Base-by-base conservation (phyloP, 23 red algal species). In the Gracilaria vermiculophylla region DNA sequence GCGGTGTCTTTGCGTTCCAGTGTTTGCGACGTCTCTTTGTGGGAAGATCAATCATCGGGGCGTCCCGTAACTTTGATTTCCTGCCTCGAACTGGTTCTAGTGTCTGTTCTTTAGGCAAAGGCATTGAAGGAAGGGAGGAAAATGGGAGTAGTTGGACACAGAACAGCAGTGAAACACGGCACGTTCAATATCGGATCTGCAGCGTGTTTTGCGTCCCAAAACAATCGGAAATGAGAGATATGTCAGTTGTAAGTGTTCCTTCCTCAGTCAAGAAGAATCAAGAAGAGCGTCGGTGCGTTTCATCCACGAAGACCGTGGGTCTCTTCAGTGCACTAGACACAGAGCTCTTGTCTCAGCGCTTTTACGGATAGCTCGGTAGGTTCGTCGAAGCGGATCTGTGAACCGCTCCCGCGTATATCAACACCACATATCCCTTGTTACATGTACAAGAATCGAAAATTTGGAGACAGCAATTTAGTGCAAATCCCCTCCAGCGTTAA, bases 1-100 rank as follows among this genome's bases (percentile, higher is more conserved):
- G 81, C 42, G 81, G 81, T 55, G 25, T 70, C 25, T 70, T 53
- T 29, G 62, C 17, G 0, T 45, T 54, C 12, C 61, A 20, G 40
- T 44, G 52, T 19, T 72, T 69, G 2, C 65, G 60, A 17, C 81
- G 62, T 39, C 81, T 67, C 23, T 86, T 86, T 14, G 81, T 72
- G 0, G 81, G 81, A 14, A 70, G 81, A 72, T 86, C 66, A 48
- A 74, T 72, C 24, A 19, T 72, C 5, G 81, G 41, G 0, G 81
- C 49, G 25, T 36, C 39, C 39, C 67, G 36, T 1, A 24, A 42
- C 1, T 39, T 28, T 25, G 67, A 73, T 48, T 73, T 73, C 42
- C 23, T 48, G 37, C 14, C 2, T 21, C 6, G 2, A 15, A 17
- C 5, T 23, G 1, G 36, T 44, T 73, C 40, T 0, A 14, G 0